Conservation (phyloP, 2,329 filamentous ascomycete species). For the Emmonsiellopsis sp. region DNA sequence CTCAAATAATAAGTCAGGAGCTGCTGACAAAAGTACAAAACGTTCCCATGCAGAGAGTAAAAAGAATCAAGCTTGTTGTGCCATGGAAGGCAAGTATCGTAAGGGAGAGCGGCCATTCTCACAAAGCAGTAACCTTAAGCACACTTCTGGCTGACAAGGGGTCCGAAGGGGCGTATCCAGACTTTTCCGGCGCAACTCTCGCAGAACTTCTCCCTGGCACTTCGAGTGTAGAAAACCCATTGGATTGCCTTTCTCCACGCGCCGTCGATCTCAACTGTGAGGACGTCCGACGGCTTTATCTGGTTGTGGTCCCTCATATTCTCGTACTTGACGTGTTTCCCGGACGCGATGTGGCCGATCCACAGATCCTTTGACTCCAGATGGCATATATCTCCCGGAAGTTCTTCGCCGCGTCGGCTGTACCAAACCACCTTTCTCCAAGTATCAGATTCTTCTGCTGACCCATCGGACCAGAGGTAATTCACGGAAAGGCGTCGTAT, state of each 20-base stretch:
- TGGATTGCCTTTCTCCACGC: conserved; percentile 1
- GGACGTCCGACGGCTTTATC: conserved; percentile 2
- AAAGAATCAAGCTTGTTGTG: too few species aligned
- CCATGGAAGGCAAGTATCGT: too few species aligned
- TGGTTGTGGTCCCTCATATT: background rate
- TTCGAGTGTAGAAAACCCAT: conserved; percentile 3
- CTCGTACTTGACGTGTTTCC: background rate
- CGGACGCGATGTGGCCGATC: conserved; percentile 4
- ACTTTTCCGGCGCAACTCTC: background rate
- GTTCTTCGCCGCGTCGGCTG: background rate
- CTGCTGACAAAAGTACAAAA: too few species aligned
- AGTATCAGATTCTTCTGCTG: background rate
- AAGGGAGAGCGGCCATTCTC: too few species aligned
- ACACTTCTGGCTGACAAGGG: too few species aligned
- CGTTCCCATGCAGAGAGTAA: too few species aligned
- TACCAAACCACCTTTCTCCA: conserved; percentile 3
- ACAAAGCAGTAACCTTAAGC: too few species aligned
- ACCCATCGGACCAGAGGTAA: too few species aligned
- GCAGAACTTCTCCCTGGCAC: background rate
- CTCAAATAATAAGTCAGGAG: too few species aligned
- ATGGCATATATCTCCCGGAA: background rate
- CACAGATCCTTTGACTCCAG: background rate
- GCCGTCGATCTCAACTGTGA: background rate
- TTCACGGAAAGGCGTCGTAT: too few species aligned
- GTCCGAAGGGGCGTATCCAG: too few species aligned